Evolutionary conservation across 2,329 filamentous ascomycete species (phyloP).

Genomic region (Didymella sp.): DNA sequence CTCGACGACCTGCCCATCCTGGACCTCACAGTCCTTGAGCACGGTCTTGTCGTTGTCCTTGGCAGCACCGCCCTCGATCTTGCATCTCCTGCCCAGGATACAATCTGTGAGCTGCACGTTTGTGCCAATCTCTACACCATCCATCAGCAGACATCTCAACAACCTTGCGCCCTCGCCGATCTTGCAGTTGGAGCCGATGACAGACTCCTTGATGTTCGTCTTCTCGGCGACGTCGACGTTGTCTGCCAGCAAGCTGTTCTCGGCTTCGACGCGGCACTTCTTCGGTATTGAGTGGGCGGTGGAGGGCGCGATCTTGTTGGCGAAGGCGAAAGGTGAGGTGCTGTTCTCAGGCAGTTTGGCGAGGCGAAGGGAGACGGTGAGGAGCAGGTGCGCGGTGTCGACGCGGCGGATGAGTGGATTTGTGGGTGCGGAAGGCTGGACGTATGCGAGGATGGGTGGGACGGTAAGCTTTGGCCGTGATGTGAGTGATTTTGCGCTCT

Average conservation of each 20-base stretch:
- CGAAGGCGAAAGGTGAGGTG: constrained; percentile 76
- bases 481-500: constrained; percentile 36
- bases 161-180: constrained; percentile 87
- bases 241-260: constrained; percentile 82
- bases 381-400: constrained; percentile 82
- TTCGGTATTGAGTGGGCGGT: constrained; percentile 82
- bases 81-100: constrained; percentile 80
- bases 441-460: constrained; percentile 80
- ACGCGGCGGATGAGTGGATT: constrained; percentile 80
- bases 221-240: constrained; percentile 91
- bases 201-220: constrained; percentile 88
- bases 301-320: constrained; percentile 71
- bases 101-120: constrained; percentile 86
- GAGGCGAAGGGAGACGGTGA: constrained; percentile 81
- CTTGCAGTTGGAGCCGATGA: constrained; percentile 85
- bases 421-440: constrained; percentile 69
- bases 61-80: constrained; percentile 78
- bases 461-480: constrained; percentile 56
- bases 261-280: constrained; percentile 80
- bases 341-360: constrained; percentile 74
- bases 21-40: constrained; percentile 90
- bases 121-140: constrained; percentile 83
- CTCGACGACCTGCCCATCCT: constrained; percentile 81
- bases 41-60: constrained; percentile 55
- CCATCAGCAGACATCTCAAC: constrained; percentile 90